Conservation (phyloP, 2,329 filamentous ascomycete genomes). For the Colletotrichum sp. region DNA sequence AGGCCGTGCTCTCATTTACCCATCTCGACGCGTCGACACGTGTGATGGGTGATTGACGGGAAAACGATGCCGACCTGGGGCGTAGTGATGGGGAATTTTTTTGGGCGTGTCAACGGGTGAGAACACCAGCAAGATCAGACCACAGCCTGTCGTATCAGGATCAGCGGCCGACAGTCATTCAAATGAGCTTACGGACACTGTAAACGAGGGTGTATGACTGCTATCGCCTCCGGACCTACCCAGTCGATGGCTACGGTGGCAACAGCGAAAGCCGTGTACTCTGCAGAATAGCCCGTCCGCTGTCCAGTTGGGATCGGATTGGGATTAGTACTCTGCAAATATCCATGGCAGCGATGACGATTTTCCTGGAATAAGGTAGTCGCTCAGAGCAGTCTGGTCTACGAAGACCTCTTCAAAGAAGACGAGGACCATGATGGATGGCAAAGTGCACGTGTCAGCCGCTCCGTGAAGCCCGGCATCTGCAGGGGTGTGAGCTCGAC, state of each 20-base stretch:
- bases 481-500: constrained; percentile 17
- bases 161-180: neutral
- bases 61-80: neutral
- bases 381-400: neutral
- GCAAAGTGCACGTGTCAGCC: constrained; percentile 9
- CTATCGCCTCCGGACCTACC: neutral
- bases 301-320: neutral
- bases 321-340: neutral
- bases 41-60: constrained; percentile 1
- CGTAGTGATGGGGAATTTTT: neutral
- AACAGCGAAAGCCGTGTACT: neutral
- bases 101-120: neutral
- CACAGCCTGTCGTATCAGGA: neutral
- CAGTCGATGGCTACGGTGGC: neutral
- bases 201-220: neutral
- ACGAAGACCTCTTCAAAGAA: neutral
- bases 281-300: neutral
- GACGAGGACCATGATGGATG: neutral
- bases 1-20: neutral
- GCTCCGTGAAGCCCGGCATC: neutral
- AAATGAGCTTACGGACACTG: neutral
- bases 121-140: neutral
- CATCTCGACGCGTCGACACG: neutral
- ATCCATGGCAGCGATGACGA: neutral
- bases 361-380: neutral